These are phyloP conservation scores for Verticillium zaregamsianum DNA, from an alignment of 2,329 filamentous ascomycete genomes.

Conservation along the genomic window DNA sequence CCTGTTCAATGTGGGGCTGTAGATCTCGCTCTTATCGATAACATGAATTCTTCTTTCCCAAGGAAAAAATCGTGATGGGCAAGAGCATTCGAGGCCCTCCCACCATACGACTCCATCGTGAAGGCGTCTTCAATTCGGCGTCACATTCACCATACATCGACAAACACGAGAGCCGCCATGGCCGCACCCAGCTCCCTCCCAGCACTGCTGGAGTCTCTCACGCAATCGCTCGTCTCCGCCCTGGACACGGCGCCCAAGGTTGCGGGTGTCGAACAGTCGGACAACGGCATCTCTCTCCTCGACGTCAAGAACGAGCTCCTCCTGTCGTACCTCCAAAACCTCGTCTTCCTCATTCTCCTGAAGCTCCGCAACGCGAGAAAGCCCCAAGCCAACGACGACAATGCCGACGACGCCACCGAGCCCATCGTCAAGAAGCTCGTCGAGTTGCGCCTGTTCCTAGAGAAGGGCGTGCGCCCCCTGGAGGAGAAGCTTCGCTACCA, in stretches of 20 bases:
- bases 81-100: background rate
- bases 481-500: slow-evolving; percentile 92
- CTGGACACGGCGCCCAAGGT: slow-evolving; percentile 63
- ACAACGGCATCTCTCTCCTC: slow-evolving; percentile 88
- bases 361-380: slow-evolving; percentile 61
- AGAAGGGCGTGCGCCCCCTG: slow-evolving; percentile 84
- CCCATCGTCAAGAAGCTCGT: slow-evolving; percentile 81
- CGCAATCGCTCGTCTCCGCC: slow-evolving; percentile 56
- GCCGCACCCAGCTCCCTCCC: slow-evolving; percentile 46
- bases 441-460: slow-evolving; percentile 85
- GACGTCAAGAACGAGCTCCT: slow-evolving; percentile 97
- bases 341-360: slow-evolving; percentile 80
- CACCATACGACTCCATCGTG: background rate
- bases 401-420: slow-evolving; percentile 42
- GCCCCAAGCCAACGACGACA: slow-evolving; percentile 13
- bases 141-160: background rate
- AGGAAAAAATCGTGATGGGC: background rate
- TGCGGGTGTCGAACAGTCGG: slow-evolving; percentile 63
- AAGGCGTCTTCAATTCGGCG: background rate
- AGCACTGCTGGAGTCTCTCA: slow-evolving; percentile 48
- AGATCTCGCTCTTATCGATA: background rate
- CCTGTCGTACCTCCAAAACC: slow-evolving; percentile 90
- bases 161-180: slow-evolving; percentile 25
- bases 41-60: background rate
- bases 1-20: background rate